These are phyloP conservation scores for Hyphodiscus hymeniophilus DNA, from an alignment of 495 filamentous ascomycete genomes.

Conservation along the genomic window DNA sequence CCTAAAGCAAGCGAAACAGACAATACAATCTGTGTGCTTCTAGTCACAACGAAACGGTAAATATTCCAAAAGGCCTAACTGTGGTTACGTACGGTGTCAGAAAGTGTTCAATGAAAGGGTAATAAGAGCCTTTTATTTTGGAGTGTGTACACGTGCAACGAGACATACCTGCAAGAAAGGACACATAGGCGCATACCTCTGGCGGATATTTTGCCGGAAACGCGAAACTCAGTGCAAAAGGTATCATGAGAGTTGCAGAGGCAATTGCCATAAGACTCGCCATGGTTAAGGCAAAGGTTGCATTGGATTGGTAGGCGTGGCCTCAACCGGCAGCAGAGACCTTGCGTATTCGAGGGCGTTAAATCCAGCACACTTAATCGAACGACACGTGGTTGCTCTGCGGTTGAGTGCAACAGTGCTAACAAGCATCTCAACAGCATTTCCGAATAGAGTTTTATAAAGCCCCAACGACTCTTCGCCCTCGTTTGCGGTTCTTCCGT, in stretches of 20 bases:
- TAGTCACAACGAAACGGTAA: slow-evolving; percentile 84
- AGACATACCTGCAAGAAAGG: no score
- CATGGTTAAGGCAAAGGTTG: neutral
- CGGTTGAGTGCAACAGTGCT: slow-evolving; percentile 25
- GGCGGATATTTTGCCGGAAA: neutral
- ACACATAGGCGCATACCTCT: neutral
- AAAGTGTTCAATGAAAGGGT: no score
- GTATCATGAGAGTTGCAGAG: neutral
- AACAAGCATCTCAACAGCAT: slow-evolving; percentile 61
- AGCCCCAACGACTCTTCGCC: slow-evolving; percentile 71
- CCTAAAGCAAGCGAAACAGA: slow-evolving; percentile 1
- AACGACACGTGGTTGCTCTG: slow-evolving; percentile 21
- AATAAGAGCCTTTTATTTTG: no score
- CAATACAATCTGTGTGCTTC: slow-evolving; percentile 64
- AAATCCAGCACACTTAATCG: slow-evolving; percentile 22
- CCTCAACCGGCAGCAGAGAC: neutral
- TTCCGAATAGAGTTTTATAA: slow-evolving; percentile 81
- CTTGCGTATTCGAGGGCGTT: slow-evolving; percentile 27
- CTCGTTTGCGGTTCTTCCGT: slow-evolving; percentile 52
- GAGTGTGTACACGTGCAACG: no score
- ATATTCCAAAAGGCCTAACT: slow-evolving; percentile 53
- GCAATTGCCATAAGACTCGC: neutral
- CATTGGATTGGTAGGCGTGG: neutral
- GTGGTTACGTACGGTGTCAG: neutral
- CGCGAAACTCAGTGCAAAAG: neutral